Evolutionary conservation across 2,329 filamentous ascomycete species (phyloP), one percentile per base, ranked within the genome.

Genomic region (Emmonsiellopsis sp.): DNA sequence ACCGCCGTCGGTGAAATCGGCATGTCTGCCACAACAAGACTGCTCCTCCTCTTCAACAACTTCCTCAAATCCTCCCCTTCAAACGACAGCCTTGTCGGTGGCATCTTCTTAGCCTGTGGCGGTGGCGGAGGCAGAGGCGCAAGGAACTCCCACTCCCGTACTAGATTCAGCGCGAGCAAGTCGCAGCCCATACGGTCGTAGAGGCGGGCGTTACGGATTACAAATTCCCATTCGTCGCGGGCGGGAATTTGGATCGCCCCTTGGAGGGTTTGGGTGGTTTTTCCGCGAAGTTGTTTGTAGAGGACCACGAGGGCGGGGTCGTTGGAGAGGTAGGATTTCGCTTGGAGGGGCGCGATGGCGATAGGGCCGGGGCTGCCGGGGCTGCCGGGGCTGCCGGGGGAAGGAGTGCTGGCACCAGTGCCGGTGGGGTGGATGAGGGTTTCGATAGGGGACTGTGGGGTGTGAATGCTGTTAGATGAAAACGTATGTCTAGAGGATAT

Each of bases 111-210:
- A n/a, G 77, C 76, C 39, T 68, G 61, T 42, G 55, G 52, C 2
- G 59, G 50, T 4, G 53, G 53, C 6, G 62, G 59, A 5, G 58
- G 61, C 36, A 52, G 43, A 32, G 56, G 52, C 34, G 60, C 61
- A 37, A 68, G 57, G 52, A 71, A 74, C 73, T 68, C 77, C 87
- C 85, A 75, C 50, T 70, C 67, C 17, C 67, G 65, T 10, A 74
- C 86, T 5, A 97, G 74, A 62, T 94, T 88, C 4, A 97, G 74
- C 1, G 91, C 93, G 0, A 97, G 79, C 7, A 95, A 70, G 68
- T 96, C 92, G 64, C 93, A 95, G 2, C 93, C 92, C 91, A 93
- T 96, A 7, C 88, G 85, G 66, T 87, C 86, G 64, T 91, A 97
- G 14, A 93, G 75, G 52, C 83, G 79, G 13, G 90, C 88, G 51